Evolutionary conservation across 371 early-diverging fungal species (phyloP), one percentile per base, ranked within the genome.

Genomic region (Neoconidiobolus thromboides): DNA sequence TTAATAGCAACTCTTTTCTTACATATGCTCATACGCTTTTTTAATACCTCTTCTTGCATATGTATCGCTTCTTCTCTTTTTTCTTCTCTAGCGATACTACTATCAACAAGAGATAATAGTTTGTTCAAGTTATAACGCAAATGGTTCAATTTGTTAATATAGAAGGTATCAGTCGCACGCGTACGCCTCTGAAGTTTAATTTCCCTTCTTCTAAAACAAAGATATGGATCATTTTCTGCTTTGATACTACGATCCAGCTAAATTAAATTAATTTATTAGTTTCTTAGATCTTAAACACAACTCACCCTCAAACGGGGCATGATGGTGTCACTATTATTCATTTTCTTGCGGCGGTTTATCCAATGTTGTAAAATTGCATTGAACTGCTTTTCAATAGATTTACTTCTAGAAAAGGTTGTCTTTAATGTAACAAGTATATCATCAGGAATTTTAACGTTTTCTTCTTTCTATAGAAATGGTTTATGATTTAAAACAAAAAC

Each of bases 181-280:
- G 92, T 87, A 66, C 93, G 93, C 40, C 96, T 86, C 7, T 83
- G 64, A 2, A 81, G 80, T 64, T 86, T 87, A 55, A 90, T 78
- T 68, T 96, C 96, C 41, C 97, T 80, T 49, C 88, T 82, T 55
- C 96, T 86, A 75, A 96, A 96, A 65, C 97, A 96, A n/a, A 93
- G 82, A 67, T 92, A 96, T 0, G 97, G 93, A 66, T 95, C 91
- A 43, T 76, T 70, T 60, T 91, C 93, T 39, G 81, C 72, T 56
- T 80, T 79, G 2, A 69, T 55, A 41, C 75, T 74, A 61, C 86
- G 86, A 50, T 86, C 87, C 59, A 66, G 70, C 70, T 76, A 67
- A 36, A 52, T 10, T 10, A 36, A 14, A 36, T n/a, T 51, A 55
- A 3, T 55, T 10, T 3, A 55, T 12, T 41, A 55, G 26, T 12